Conservation (phyloP, 2,329 filamentous ascomycete genomes). For the Colletotrichum chrysophilum region DNA sequence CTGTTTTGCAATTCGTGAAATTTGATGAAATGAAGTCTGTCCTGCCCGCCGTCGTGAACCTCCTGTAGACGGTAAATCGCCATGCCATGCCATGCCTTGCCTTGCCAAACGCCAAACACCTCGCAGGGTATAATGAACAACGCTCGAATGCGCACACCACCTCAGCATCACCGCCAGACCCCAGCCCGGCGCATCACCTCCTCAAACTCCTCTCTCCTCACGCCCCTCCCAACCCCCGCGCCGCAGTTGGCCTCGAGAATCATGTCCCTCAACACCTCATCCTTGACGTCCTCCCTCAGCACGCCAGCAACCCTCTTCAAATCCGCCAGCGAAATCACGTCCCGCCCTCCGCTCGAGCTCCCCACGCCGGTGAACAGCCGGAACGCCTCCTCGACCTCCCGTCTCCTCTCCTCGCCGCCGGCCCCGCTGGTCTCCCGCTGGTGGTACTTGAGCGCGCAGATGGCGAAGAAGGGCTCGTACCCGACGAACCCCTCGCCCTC, state of each 20-base stretch:
- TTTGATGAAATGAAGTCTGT: neutral
- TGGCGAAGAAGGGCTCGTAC: conserved; percentile 83
- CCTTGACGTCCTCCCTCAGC: conserved; percentile 83
- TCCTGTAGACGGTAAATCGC: neutral
- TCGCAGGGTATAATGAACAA: conserved; percentile 16
- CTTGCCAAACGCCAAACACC: neutral
- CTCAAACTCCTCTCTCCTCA: conserved; percentile 82
- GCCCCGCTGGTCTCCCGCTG: conserved; percentile 47
- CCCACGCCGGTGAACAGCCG: conserved; percentile 72
- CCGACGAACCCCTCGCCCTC: conserved; percentile 77
- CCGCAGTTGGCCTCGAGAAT: conserved; percentile 91
- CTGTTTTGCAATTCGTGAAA: neutral
- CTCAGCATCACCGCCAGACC: conserved; percentile 69
- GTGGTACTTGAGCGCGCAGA: conserved; percentile 87
- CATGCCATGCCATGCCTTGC: neutral
- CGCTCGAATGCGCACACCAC: neutral
- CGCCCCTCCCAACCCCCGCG: conserved; percentile 71
- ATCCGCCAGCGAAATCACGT: conserved; percentile 80
- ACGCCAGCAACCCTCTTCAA: conserved; percentile 79
- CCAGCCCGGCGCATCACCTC: conserved; percentile 85
- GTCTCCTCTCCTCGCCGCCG: conserved; percentile 42
- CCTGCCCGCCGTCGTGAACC: neutral
- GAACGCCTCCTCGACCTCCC: conserved; percentile 84
- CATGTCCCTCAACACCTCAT: conserved; percentile 90
- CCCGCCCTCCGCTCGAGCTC: neutral